Base-by-base conservation (phyloP, 257 asterid species). In the Penstemon eatonii region DNA sequence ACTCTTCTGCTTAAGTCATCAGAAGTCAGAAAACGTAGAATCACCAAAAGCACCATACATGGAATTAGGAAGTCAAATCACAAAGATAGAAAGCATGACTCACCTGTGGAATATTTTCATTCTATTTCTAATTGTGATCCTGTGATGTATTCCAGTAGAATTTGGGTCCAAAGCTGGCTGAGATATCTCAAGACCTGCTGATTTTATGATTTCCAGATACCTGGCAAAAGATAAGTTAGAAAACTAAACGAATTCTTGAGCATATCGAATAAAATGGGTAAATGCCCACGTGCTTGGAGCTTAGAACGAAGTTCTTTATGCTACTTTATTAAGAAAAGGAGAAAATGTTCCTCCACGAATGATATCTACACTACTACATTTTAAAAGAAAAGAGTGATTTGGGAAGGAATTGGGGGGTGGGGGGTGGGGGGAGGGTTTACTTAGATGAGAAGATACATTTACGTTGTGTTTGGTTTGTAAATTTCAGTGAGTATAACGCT, bases 91-190 rank as follows among this genome's bases (percentile, higher is more conserved):
- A 49, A 53, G 53, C 63, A 40, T 0, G 44, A 73, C 86, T 76
- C 68, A 89, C 96, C 91, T 86, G 79, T 94, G 99, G 72, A 94
- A 84, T 72, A 52, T 83, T 6, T 87, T 82, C 65, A 71, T 78
- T 84, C 91, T 86, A 19, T 79, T 89, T 70, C 98, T 83, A 61
- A 94, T 53, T 25, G 99, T 94, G 73, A 94, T 94, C 75, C 92
- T 83, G 77, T 89, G 99, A 68, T 94, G 99, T 81, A 94, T 94
- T 58, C 96, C 99, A 44, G 96, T 87, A 33, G 99, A 94, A 81
- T 94, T 87, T 51, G 99, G 99, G 83, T 91, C 98, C 82, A 94
- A 79, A 70, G 99, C 99, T 25, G 99, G 99, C 87, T 94, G 99
- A 60, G 99, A 94, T 77, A 94, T 91, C 71, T 91, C 98, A 15